Base-by-base conservation (phyloP, 2,329 filamentous ascomycete species). In the Plectosphaerella plurivora region DNA sequence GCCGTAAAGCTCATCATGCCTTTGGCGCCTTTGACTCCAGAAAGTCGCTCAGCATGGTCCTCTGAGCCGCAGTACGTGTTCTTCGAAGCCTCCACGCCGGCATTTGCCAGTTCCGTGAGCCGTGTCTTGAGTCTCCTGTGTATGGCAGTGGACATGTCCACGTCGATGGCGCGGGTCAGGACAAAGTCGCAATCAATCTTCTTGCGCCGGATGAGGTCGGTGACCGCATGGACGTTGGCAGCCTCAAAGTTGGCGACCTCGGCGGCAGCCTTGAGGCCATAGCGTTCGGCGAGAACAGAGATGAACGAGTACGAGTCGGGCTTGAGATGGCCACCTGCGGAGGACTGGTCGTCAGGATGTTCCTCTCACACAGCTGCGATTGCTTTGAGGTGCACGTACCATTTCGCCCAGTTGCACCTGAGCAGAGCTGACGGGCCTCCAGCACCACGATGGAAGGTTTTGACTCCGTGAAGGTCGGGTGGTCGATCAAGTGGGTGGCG, bases 371-470 rank as follows among this genome's bases (percentile, higher is more conserved):
- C 10, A 22, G 2, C 45, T 22, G 45, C 22, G 22, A 22, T 22
- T 22, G 3, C 22, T 22, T 22, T 8, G 8, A 45, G 20, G 3
- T 18, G 63, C 6, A 67, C 61, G 12, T 66, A 33, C 77, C 78
- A 56, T 81, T 81, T 45, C 79, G 71, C 2, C 75, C 78, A 5
- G 79, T 82, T 2, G 78, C 79, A 11, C 79, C 79, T 11, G 72
- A 74, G 57, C 75, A 78, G 10, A 76, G 58, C 41, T 70, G 63
- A 3, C 79, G 68, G 4, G 78, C 77, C 56, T 82, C 79, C 6
- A 81, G 63, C 12, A 82, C 71, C 2, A 76, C 67, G 11, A 82
- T 56, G 36, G 60, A 61, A 3, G 66, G 55, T 1, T 63, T 59
- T 22, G 22, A 3, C 22, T 22, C 22, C 22, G 22, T 22, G 22